phyloP scores from a whole-genome alignment of 176 grass and related monocot species.

The Rhipidocladum racemiflorum region DNA sequence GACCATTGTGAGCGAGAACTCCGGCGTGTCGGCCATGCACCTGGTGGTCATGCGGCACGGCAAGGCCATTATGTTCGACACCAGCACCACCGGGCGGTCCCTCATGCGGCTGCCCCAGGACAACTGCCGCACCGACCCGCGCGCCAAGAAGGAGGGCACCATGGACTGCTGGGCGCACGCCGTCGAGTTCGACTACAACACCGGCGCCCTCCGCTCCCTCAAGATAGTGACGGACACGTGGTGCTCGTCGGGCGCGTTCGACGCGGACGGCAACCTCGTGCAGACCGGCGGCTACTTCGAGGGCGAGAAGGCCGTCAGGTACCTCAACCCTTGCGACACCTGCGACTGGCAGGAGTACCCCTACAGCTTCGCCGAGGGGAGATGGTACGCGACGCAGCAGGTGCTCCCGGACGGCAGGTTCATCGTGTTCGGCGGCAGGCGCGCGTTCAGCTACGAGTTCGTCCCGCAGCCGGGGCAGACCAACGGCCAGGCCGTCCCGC shows the following conservation, averaged over 20 bases:
- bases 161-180: slow-evolving; percentile 61
- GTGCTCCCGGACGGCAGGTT: slow-evolving; percentile 56
- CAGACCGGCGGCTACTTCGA: slow-evolving; percentile 58
- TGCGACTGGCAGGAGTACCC: slow-evolving; percentile 55
- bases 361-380: slow-evolving; percentile 37
- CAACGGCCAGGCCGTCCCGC: slow-evolving; percentile 34
- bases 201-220: slow-evolving; percentile 43
- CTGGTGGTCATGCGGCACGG: slow-evolving; percentile 49
- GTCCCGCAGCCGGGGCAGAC: slow-evolving; percentile 38
- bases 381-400: slow-evolving; percentile 70
- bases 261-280: slow-evolving; percentile 52
- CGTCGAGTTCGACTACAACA: slow-evolving; percentile 57
- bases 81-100: slow-evolving; percentile 34
- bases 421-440: slow-evolving; percentile 72
- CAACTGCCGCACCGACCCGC: slow-evolving; percentile 55
- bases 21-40: slow-evolving; percentile 70
- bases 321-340: slow-evolving; percentile 23
- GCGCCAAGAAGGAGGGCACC: slow-evolving; percentile 12
- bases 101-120: slow-evolving; percentile 37
- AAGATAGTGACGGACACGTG: slow-evolving; percentile 62
- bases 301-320: slow-evolving; percentile 38
- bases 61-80: slow-evolving; percentile 67
- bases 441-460: slow-evolving; percentile 70
- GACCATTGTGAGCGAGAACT: slow-evolving; percentile 51
- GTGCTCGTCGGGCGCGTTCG: slow-evolving; percentile 55